Conservation (phyloP, 768 basidiomycete genomes). For the Lentinus tigrinus region DNA sequence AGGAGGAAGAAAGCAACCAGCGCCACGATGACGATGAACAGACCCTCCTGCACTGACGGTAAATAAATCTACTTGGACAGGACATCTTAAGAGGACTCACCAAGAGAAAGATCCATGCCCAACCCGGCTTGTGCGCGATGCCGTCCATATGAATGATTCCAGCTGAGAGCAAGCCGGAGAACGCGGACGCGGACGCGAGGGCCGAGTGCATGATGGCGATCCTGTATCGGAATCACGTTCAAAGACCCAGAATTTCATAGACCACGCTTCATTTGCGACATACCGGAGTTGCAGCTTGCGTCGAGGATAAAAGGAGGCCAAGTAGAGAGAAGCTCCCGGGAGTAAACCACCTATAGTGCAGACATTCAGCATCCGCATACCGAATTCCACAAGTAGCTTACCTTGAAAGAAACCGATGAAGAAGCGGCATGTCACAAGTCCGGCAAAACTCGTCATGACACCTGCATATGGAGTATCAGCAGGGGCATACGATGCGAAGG, state of each 20-base stretch:
- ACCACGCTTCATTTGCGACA: no score
- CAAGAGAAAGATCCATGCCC: constrained; percentile 70
- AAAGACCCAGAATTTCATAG: neutral
- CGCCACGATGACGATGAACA: constrained; percentile 61
- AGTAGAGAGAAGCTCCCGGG: constrained; percentile 30
- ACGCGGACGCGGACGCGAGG: constrained; percentile 52
- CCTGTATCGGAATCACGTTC: neutral
- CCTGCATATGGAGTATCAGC: constrained; percentile 18
- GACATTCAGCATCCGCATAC: neutral
- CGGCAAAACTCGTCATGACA: constrained; percentile 46
- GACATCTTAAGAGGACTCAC: constrained; percentile 43
- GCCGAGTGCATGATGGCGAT: constrained; percentile 41
- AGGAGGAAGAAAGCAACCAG: constrained; percentile 47
- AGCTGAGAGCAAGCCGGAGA: constrained; percentile 63
- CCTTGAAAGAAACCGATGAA: constrained; percentile 61
- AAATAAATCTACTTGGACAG: neutral
- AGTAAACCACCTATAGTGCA: constrained; percentile 43
- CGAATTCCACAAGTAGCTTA: constrained; percentile 19
- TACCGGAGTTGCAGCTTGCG: constrained; percentile 30
- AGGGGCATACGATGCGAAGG: neutral
- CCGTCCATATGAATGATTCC: constrained; percentile 58
- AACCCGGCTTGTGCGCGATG: constrained; percentile 49
- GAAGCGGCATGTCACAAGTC: constrained; percentile 50
- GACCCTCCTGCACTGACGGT: constrained; percentile 42
- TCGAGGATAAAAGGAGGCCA: constrained; percentile 29